Evolutionary conservation across 768 basidiomycete genomes (phyloP), one percentile per base, ranked within the genome.

Genomic region (Amanita polypyramis): DNA sequence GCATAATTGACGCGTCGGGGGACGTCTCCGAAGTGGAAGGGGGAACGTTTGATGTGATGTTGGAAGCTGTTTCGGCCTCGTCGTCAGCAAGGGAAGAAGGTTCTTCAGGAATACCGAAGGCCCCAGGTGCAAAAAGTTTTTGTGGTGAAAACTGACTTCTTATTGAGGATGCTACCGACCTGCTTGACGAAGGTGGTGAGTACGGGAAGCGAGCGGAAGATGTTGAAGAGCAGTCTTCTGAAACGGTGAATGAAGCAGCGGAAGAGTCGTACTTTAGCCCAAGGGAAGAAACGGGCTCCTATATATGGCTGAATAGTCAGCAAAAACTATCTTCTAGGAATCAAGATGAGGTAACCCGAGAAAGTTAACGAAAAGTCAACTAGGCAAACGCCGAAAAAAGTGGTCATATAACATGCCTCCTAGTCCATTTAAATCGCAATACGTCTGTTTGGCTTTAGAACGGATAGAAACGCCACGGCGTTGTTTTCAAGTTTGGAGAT

Each of bases 201-300:
- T 48, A 53, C 19, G 43, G 58, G 14, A 33, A 36, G 14, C 47
- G 50, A 36, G 52, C 33, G 46, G 55, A 60, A 51, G 56, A 61
- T 45, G 50, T 62, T 34, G 53, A 57, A 33, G 58, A 52, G 7
- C 58, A 64, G 52, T 66, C 66, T 36, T 67, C 66, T 32, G 62
- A 66, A 40, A 58, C 63, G 14, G 55, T 62, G 42, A 61, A 69
- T 32, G 62, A 66, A 40, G 58, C 63, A 14, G 55, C 62, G 42
- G 62, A 69, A 53, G 59, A 64, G 34, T 58, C 58, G 45, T 62
- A 56, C n/a, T 63, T 64, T n/a, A 67, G 50, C 3, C 54, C 56
- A 9, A 65, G 66, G 14, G 68, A 66, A 39, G 53, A 37, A 4
- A 49, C 42, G 21, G 57, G 51, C 40, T 61, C 56, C 58, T 60